Base-by-base conservation (phyloP, 1,139 yeast species). In the Hyphopichia khmerensis region DNA sequence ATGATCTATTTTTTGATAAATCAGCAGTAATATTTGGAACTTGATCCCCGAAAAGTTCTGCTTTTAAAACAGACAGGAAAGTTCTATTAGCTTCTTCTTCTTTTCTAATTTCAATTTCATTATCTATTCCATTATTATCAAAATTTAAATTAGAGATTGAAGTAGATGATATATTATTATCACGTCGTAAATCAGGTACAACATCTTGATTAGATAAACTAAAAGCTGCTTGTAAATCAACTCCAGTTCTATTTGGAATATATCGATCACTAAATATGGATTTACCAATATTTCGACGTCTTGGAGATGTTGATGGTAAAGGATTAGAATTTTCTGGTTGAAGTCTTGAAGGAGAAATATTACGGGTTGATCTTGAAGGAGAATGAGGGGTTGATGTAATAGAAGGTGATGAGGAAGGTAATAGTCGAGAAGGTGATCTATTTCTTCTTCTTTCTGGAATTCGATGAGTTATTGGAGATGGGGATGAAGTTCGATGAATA, bases 41-140 rank as follows among this genome's bases (percentile, higher is more conserved):
- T 46, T 86, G 80, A 55, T 86, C 95, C 8, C 98, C 98, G 70
- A 93, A 93, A 35, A 93, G 68, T 60, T 93, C 99, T 26, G 95
- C 89, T 54, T 88, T 87, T 34, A 93, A 66, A 5, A 95, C 86
- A 0, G 95, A 82, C 39, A 91, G 84, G 61, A 91, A 95, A 0
- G 96, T 88, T 50, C 86, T 69, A 57, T 88, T 88, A 3, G 97
- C 96, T 54, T 87, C 96, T 50, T 84, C 86, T 55, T 83, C 88
- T 55, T 81, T 76, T 46, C 85, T 75, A 23, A 74, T 66, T 48
- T 86, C 93, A 27, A 85, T 67, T 53, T 85, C 95, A 49, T 79
- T 81, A 38, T 80, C 83, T 8, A 48, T 41, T 9, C 32, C 43
- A 34, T 38, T 33, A 4, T 26, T 3, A 10, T 19, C 30, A 15